phyloP scores from a whole-genome alignment of 352 stramenopile genomes.

The Phytophthora hibernalis region DNA sequence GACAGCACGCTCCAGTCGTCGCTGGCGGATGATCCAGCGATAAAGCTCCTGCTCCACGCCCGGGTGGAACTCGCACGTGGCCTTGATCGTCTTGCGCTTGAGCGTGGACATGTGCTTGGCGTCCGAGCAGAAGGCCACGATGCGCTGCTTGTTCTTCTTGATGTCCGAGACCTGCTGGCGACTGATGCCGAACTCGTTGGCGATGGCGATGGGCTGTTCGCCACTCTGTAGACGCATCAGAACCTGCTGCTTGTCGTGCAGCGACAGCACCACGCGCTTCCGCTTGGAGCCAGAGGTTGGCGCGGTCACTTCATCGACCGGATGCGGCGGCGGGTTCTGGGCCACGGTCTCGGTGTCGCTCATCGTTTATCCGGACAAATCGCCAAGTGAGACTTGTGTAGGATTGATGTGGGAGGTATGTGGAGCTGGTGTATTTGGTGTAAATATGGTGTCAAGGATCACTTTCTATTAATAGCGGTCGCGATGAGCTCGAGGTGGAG shows the following conservation, averaged over 20 bases:
- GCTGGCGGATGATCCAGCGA: slow-evolving; percentile 82
- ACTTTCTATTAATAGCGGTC: neutral
- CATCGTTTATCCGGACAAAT: slow-evolving; percentile 3
- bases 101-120: slow-evolving; percentile 78
- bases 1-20: slow-evolving; percentile 54
- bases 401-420: neutral
- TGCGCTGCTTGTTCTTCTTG: slow-evolving; percentile 86
- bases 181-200: slow-evolving; percentile 70
- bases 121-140: slow-evolving; percentile 78
- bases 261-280: slow-evolving; percentile 86
- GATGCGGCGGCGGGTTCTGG: too few relatives aligned
- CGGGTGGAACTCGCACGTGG: slow-evolving; percentile 72
- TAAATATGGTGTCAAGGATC: neutral
- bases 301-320: neutral
- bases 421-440: neutral
- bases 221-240: slow-evolving; percentile 72
- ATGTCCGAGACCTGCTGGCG: slow-evolving; percentile 88
- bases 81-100: slow-evolving; percentile 77
- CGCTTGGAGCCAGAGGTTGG: slow-evolving; percentile 62
- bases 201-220: slow-evolving; percentile 72
- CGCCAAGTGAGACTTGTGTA: neutral
- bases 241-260: slow-evolving; percentile 87
- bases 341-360: neutral
- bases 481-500: slow-evolving; percentile 21
- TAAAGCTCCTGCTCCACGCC: slow-evolving; percentile 87